phyloP scores from a whole-genome alignment of 257 asterid species.

The Solanum bukasovii region DNA sequence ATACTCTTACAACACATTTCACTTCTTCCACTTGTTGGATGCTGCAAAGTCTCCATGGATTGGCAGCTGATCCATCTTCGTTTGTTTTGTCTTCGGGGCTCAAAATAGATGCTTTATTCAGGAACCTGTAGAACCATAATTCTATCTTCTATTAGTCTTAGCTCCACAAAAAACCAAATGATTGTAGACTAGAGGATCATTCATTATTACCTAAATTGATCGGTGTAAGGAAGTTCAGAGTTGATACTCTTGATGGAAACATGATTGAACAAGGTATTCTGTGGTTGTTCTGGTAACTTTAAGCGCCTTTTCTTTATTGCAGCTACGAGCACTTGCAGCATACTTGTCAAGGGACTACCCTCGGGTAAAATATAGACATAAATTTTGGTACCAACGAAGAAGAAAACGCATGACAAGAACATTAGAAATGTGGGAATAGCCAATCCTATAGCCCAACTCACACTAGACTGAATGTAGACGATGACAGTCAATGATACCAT shows the following conservation, averaged over 20 bases:
- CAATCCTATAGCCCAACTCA: constrained; percentile 16
- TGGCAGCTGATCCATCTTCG: constrained; percentile 18
- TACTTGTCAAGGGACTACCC: constrained; percentile 22
- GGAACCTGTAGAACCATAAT: constrained; percentile 1
- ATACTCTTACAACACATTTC: constrained; percentile 16
- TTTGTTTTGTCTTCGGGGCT: constrained; percentile 9
- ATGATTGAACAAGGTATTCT: constrained; percentile 5
- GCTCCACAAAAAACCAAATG: neutral
- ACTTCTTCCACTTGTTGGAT: constrained; percentile 27
- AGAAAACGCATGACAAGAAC: constrained; percentile 14
- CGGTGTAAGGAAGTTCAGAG: constrained; percentile 10
- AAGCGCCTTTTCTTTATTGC: constrained; percentile 12
- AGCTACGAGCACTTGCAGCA: constrained; percentile 15
- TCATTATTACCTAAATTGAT: constrained; percentile 17
- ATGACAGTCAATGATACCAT: constrained; percentile 13
- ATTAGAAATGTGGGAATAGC: constrained; percentile 14
- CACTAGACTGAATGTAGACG: constrained; percentile 13
- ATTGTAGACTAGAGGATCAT: neutral
- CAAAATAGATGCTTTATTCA: constrained; percentile 14
- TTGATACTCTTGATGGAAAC: constrained; percentile 1
- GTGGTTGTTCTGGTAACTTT: constrained; percentile 6
- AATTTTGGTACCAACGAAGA: constrained; percentile 15
- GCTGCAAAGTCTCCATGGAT: constrained; percentile 22
- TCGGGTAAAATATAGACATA: constrained; percentile 11
- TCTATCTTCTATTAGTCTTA: neutral